Base-by-base conservation (phyloP, 257 asterid species). In the Rehmannia glutinosa region DNA sequence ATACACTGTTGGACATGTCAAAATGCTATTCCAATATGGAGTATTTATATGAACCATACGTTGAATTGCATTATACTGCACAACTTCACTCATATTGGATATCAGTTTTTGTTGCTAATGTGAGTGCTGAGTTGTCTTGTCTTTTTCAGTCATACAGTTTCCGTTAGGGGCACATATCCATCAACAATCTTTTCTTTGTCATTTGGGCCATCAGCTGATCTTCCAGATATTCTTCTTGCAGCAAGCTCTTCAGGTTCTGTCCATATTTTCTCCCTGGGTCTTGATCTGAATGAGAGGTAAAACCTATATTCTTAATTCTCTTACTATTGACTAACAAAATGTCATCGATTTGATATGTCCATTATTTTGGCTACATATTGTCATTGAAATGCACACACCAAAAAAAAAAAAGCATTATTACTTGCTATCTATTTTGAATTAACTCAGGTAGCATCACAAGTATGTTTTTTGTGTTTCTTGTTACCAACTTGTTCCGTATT, bases 231-330 rank as follows among this genome's bases (percentile, higher is more conserved):
- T 72, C 96, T 92, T 71, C 87, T 90, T 66, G 98, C 98, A 58
- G 79, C 97, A 66, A 90, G 98, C 85, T 86, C 95, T 45, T 90
- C 97, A 11, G 98, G 98, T 55, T 86, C 98, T 35, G 82, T 80
- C 56, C 98, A 90, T 73, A 73, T 84, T 57, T 92, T 92, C 69
- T 81, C 87, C 72, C 83, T 92, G 72, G 83, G 85, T 38, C 75
- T 73, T 69, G 88, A 81, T 71, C 74, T 68, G 60, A 81, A 71
- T 73, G 95, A 87, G 69, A 86, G 97, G 97, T 90, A 80, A 72
- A 77, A 56, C 52, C 72, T 68, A 70, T 12, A 30, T 59, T 55
- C 28, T 38, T 5, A 38, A 15, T 35, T 46, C 65, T 50, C 36
- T 16, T 50, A 6, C 64, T 58, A 17, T 64, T 39, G n/a, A 66